Conservation (phyloP, 805 yeast genomes). For the Candida schatavii region DNA sequence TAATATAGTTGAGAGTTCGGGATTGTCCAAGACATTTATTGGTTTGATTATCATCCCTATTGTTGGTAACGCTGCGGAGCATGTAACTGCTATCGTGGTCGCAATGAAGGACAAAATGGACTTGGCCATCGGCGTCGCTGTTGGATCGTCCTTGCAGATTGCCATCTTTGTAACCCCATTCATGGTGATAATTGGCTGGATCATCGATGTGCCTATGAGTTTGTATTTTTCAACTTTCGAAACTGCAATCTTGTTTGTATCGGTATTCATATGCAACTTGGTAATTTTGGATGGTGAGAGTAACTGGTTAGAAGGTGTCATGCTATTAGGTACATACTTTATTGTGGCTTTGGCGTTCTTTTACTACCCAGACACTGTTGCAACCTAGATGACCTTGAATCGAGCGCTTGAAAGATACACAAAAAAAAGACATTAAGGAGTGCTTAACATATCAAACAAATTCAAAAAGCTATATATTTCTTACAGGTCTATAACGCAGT, state of each 20-base stretch:
- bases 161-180: constrained; percentile 95
- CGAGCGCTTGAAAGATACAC: not conserved
- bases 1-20: constrained; percentile 76
- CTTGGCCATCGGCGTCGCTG: constrained; percentile 93
- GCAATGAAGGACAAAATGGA: constrained; percentile 98
- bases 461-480: not conserved
- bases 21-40: constrained; percentile 90
- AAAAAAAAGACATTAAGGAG: not conserved
- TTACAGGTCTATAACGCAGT: not conserved
- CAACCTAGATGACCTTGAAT: constrained; percentile 3
- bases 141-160: constrained; percentile 93
- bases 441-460: not conserved
- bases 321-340: constrained; percentile 82
- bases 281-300: constrained; percentile 90
- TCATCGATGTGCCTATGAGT: constrained; percentile 86
- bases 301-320: constrained; percentile 95
- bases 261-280: constrained; percentile 85
- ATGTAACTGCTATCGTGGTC: constrained; percentile 92
- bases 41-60: constrained; percentile 93
- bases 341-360: constrained; percentile 88
- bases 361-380: constrained; percentile 66
- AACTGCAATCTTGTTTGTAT: constrained; percentile 85
- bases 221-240: constrained; percentile 89
- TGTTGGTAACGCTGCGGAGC: constrained; percentile 98
- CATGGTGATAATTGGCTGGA: constrained; percentile 94